phyloP scores from a whole-genome alignment of 495 filamentous ascomycete genomes.

The Hypomontagnella submonticulosa region DNA sequence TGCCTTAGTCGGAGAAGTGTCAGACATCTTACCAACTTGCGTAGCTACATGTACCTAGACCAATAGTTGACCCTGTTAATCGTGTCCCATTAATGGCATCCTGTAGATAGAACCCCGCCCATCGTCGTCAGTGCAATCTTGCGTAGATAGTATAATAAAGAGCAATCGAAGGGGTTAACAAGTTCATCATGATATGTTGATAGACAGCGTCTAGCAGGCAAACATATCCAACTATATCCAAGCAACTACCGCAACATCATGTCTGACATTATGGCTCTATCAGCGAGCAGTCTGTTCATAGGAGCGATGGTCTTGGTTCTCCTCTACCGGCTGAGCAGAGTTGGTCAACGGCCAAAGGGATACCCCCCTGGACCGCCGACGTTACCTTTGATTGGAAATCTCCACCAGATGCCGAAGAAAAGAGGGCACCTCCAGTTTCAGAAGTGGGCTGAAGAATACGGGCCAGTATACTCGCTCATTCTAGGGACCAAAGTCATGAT shows the following conservation, averaged over 20 bases:
- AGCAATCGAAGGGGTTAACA: no score
- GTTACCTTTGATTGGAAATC: constrained; percentile 44
- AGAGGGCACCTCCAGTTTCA: constrained; percentile 39
- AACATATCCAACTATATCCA: no score
- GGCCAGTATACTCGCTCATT: constrained; percentile 45
- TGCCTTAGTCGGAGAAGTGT: not conserved
- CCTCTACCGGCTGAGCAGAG: constrained; percentile 33
- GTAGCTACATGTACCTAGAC: not conserved
- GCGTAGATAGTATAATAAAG: no score
- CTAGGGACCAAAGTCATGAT: constrained; percentile 46
- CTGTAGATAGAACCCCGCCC: constrained; percentile 6
- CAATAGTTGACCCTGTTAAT: not conserved
- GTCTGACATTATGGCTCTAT: constrained; percentile 16
- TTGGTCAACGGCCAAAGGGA: constrained; percentile 39
- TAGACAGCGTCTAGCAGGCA: not conserved
- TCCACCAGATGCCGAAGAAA: constrained; percentile 43
- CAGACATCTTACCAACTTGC: no score
- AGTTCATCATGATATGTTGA: not conserved
- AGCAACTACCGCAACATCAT: no score
- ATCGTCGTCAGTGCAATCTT: not conserved
- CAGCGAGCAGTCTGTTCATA: not conserved
- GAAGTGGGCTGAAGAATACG: constrained; percentile 45
- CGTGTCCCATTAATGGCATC: no score
- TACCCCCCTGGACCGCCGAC: constrained; percentile 47
- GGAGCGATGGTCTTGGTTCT: constrained; percentile 17